Evolutionary conservation across 306 rosid genomes (phyloP).

Genomic region (Herpetospermum pedunculosum): DNA sequence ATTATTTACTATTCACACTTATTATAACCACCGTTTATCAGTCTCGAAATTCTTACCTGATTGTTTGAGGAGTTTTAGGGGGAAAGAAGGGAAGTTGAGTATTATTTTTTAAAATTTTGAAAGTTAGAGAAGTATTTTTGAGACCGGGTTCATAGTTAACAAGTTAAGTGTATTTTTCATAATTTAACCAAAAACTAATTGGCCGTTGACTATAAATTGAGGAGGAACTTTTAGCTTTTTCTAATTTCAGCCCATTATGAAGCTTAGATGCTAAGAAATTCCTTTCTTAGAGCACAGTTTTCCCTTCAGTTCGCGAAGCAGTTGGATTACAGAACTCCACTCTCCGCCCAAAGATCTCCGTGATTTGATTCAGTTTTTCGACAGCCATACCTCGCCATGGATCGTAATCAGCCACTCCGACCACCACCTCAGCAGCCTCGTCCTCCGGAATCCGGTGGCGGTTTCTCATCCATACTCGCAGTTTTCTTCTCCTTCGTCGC

Average conservation of each 20-base stretch:
- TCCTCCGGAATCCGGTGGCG: slow-evolving; percentile 14
- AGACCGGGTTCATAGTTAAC: no score
- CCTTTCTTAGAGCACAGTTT: neutral
- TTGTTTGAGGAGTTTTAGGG: no score
- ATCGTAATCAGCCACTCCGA: slow-evolving; percentile 28
- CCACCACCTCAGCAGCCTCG: slow-evolving; percentile 18
- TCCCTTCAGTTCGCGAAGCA: neutral
- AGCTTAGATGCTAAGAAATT: neutral
- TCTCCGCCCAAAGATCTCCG: neutral
- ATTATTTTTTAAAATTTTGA: no score
- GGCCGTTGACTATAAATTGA: no score
- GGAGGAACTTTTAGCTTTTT: no score
- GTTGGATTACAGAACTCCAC: neutral
- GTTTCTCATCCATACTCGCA: slow-evolving; percentile 18
- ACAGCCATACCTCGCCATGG: slow-evolving; percentile 36
- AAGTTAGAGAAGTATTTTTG: no score
- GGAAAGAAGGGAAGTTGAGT: no score
- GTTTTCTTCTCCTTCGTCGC: slow-evolving; percentile 29
- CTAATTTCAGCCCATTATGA: neutral
- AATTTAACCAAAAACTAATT: no score
- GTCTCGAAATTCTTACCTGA: no score
- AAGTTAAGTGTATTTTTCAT: no score
- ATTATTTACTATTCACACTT: no score
- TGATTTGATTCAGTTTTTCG: neutral
- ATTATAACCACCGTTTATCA: no score